Evolutionary conservation across 768 basidiomycete species (phyloP), one percentile per base, ranked within the genome.

Genomic region (Leccinum uliginosum): DNA sequence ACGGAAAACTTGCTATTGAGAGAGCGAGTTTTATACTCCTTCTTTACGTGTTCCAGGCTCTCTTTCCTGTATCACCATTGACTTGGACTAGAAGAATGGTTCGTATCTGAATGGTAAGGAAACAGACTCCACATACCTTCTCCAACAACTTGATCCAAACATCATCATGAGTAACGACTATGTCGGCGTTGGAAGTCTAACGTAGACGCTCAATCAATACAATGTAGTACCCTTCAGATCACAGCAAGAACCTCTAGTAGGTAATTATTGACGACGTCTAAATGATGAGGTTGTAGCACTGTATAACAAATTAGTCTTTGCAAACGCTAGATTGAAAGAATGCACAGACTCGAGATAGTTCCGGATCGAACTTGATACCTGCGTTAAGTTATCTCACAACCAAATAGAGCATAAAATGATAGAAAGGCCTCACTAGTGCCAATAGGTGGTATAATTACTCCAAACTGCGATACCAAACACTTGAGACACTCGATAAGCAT

Each of bases 91-190:
- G 19, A 27, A 2, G 1, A 2, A 26, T n/a, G 15, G 45, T 59
- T 26, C 45, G 11, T 4, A 1, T 30, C 0, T 2, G 12, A 44
- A 17, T 4, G 10, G 4, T 10, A 19, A 32, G 26, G 24, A 27
- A 9, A 7, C 10, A 15, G 10, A 24, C 2, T 6, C n/a, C 30
- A 2, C 21, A n/a, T 29, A 29, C 59, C 50, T n/a, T 30, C n/a
- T 54, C 8, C 8, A 60, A 14, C 55, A 62, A 57, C 21, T 44
- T 8, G 7, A 60, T 19, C 61, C 61, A 62, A 8, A 56, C 32
- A 17, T 53, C 35, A 6, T 62, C 61, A n/a, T 62, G 60, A 2
- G 55, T 56, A 7, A 61, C 27, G 7, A 58, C 58, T 19, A 59
- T 47, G 19, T 17, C 11, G 27, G 38, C 58, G 4, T 9, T 1